Evolutionary conservation across 1,139 yeast genomes (phyloP).

Genomic region (Hansenula sp.): DNA sequence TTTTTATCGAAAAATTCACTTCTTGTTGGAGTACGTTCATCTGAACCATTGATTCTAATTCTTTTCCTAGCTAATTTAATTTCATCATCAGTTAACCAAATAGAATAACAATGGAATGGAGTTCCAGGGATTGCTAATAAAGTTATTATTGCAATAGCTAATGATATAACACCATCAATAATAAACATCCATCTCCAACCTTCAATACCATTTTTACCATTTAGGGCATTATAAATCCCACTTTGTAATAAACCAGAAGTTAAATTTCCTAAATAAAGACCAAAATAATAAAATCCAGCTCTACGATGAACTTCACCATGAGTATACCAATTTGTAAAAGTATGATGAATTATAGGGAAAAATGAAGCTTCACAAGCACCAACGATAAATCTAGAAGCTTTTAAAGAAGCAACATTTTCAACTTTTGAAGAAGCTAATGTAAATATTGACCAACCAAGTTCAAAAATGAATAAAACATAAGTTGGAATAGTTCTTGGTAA

Average conservation of each 20-base stretch:
- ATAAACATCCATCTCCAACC: conserved; percentile 79
- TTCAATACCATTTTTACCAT: conserved; percentile 43
- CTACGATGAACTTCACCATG: conserved; percentile 56
- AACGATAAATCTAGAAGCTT: conserved; percentile 48
- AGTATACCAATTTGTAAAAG: conserved; percentile 60
- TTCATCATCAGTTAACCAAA: conserved; percentile 53
- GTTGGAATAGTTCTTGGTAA: conserved; percentile 37
- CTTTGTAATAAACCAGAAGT: conserved; percentile 64
- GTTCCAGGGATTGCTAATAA: conserved; percentile 65
- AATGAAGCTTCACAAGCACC: conserved; percentile 62
- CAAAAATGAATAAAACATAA: conserved; percentile 44
- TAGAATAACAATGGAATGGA: conserved; percentile 55
- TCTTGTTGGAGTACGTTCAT: conserved; percentile 18
- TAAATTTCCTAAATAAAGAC: conserved; percentile 54
- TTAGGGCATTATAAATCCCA: conserved; percentile 43
- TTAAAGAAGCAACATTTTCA: conserved; percentile 34
- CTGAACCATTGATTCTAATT: conserved; percentile 37
- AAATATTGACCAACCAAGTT: conserved; percentile 51
- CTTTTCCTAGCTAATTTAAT: conserved; percentile 53
- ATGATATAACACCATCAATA: conserved; percentile 58
- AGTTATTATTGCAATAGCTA: conserved; percentile 59
- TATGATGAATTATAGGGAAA: conserved; percentile 57
- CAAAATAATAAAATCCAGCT: conserved; percentile 56
- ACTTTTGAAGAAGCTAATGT: conserved; percentile 42
- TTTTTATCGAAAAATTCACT: conserved; percentile 24